Evolutionary conservation across 177 flowering plant genomes (phyloP).

Genomic region (Vitis hybrid): DNA sequence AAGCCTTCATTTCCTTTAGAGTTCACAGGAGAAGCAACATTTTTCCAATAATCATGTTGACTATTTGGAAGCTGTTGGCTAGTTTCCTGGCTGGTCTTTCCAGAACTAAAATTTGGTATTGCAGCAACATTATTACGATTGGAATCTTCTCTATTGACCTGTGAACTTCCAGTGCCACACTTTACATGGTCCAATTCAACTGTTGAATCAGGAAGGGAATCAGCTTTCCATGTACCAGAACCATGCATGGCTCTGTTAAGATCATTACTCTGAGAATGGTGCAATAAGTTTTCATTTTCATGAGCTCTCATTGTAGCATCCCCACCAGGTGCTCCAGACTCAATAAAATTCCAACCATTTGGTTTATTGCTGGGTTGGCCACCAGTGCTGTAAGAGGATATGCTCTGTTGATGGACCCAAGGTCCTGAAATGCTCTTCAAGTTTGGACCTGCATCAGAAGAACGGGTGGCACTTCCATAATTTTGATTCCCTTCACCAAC

Average conservation of each 20-base stretch:
- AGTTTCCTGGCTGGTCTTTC: conserved; percentile 19
- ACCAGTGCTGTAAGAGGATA: conserved; percentile 17
- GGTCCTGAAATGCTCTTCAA: conserved; percentile 23
- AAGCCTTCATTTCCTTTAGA: conserved; percentile 24
- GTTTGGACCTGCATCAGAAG: conserved; percentile 27
- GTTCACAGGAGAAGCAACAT: conserved; percentile 23
- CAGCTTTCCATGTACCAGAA: conserved; percentile 18
- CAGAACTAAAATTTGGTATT: conserved; percentile 22
- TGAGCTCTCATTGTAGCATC: conserved; percentile 16
- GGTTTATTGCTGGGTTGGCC: conserved; percentile 22
- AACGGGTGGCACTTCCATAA: conserved; percentile 24
- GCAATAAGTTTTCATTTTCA: conserved; percentile 25
- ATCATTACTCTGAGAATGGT: conserved; percentile 20
- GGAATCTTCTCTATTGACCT: conserved; percentile 21
- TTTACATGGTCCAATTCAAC: conserved; percentile 25
- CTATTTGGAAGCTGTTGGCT: conserved; percentile 26
- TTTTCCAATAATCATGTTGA: conserved; percentile 36
- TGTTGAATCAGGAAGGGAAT: conserved; percentile 18
- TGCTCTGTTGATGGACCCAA: conserved; percentile 28
- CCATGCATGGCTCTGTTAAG: conserved; percentile 18
- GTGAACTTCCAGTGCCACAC: conserved; percentile 14
- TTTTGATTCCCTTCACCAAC: conserved; percentile 28
- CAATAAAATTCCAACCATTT: conserved; percentile 33
- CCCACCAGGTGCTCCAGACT: conserved; percentile 21
- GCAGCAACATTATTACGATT: conserved; percentile 22